A percentile compares a stretch with the other conserved stretches of the same genome.
Evolutionary conservation across 768 basidiomycete species (phyloP).

Genomic region (Serpula lacrymans): DNA sequence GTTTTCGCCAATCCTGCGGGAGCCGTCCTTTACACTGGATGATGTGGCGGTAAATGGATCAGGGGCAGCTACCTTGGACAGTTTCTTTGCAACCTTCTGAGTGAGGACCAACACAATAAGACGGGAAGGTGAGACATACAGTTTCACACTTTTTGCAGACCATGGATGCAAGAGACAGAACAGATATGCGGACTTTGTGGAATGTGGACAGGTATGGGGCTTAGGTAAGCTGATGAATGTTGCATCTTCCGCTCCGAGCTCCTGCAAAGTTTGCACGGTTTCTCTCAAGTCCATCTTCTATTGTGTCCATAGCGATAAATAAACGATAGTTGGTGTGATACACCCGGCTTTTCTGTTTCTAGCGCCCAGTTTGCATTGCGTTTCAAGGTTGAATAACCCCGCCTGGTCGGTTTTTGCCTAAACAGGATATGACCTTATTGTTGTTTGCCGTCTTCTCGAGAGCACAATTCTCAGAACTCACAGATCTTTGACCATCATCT

Average conservation of each 20-base stretch:
- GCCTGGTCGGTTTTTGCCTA: too few species aligned
- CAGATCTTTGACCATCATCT: slow-evolving; percentile 19
- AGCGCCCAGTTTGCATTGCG: too few species aligned
- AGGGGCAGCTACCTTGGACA: slow-evolving; percentile 85
- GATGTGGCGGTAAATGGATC: slow-evolving; percentile 81
- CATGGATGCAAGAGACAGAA: slow-evolving; percentile 41
- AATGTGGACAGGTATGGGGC: too few species aligned
- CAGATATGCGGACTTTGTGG: too few species aligned
- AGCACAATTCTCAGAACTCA: slow-evolving; percentile 6
- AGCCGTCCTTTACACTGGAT: slow-evolving; percentile 72
- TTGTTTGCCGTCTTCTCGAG: slow-evolving; percentile 24
- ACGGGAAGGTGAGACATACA: slow-evolving; percentile 39
- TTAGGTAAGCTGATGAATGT: too few species aligned
- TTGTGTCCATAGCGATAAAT: too few species aligned
- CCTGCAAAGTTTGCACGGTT: too few species aligned
- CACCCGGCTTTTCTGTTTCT: too few species aligned
- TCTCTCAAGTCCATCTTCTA: too few species aligned
- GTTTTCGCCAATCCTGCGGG: slow-evolving; percentile 81
- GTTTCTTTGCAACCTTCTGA: slow-evolving; percentile 56
- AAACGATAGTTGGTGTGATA: too few species aligned
- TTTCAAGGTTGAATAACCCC: too few species aligned
- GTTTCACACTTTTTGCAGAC: slow-evolving; percentile 87
- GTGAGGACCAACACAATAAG: slow-evolving; percentile 9
- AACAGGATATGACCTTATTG: slow-evolving; percentile 19
- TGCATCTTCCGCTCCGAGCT: too few species aligned